Percentiles rank a stretch among this genome's conserved stretches.
Evolutionary conservation across 2,329 filamentous ascomycete genomes (phyloP).

Genomic region (Emmonsia crescens): DNA sequence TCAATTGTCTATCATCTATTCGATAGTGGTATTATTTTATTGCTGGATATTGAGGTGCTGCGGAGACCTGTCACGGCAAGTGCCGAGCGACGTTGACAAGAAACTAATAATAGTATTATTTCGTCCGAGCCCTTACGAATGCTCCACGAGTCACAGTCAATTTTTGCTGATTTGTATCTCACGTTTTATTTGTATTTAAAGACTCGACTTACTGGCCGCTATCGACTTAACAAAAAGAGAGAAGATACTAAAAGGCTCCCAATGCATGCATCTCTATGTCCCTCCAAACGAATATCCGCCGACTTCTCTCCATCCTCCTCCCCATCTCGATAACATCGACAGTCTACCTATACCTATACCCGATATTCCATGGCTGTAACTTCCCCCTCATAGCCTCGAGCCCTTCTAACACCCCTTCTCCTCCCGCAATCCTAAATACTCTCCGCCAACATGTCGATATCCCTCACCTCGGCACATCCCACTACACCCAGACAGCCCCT

Average conservation of each 20-base stretch:
- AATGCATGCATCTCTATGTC: slow-evolving; percentile 36
- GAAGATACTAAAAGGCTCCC: neutral
- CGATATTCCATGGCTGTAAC: slow-evolving; percentile 64
- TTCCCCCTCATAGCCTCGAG: slow-evolving; percentile 49
- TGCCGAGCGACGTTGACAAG: no score
- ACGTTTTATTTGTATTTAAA: neutral
- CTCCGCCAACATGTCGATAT: slow-evolving; percentile 26
- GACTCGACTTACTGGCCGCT: neutral
- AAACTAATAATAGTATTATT: neutral
- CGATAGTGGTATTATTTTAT: no score
- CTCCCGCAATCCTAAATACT: slow-evolving; percentile 24
- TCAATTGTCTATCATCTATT: neutral
- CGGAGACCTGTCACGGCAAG: no score
- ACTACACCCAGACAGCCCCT: slow-evolving; percentile 44
- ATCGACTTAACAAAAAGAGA: neutral
- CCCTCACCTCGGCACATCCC: slow-evolving; percentile 6
- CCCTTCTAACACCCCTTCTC: slow-evolving; percentile 4
- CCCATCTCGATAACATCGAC: slow-evolving; percentile 61
- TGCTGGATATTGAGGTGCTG: no score
- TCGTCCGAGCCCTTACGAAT: neutral
- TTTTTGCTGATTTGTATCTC: neutral
- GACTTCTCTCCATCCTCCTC: slow-evolving; percentile 41
- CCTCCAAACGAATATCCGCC: slow-evolving; percentile 37
- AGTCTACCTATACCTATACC: slow-evolving; percentile 78
- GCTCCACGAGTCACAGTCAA: neutral